Base-by-base conservation (phyloP, 371 early-diverging fungal genomes). In the Mortierella sp. region DNA sequence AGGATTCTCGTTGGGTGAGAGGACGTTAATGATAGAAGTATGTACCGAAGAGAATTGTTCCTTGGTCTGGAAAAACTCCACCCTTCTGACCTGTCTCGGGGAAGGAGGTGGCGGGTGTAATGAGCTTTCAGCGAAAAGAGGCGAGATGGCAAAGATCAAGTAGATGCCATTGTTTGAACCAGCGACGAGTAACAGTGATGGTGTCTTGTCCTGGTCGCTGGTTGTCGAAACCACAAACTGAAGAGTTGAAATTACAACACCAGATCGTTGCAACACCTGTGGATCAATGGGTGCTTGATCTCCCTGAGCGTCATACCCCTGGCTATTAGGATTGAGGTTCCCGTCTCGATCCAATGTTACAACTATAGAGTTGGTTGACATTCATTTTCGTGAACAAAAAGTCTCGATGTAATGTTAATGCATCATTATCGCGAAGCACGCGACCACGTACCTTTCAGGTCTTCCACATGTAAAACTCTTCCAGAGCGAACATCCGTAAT, bases 141-240 rank as follows among this genome's bases (percentile, higher is more conserved):
- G 21, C 0, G 67, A 54, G 43, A 73, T 67, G 12, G 63, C 57
- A 51, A 67, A 73, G 46, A 73, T 73, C 37, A 73, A 44, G 28
- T 63, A 73, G 37, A 73, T 59, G 0, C 73, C 73, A 2, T 62
- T 41, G 8, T 40, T 61, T 4, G 73, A 73, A 46, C 73, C 73
- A 21, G 73, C 73, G 17, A 73, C 41, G 13, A 73, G 50, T 4
- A 73, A 41, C 48, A 73, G 49, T 0, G 60, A 62, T 3, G 73
- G 73, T 4, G 56, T 34, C n/a, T 73, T 73, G 21, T 73, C 73
- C 47, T 73, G 73, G 6, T 73, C 73, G 19, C 67, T 62, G 14
- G 73, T 73, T 0, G 73, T 73, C 25, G 73, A 67, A 19, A 67
- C 45, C 9, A 73, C 67, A 52, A 73, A 73, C 43, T 62, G 59